Conservation (phyloP, 768 basidiomycete species). For the Suillus hirtellus region DNA sequence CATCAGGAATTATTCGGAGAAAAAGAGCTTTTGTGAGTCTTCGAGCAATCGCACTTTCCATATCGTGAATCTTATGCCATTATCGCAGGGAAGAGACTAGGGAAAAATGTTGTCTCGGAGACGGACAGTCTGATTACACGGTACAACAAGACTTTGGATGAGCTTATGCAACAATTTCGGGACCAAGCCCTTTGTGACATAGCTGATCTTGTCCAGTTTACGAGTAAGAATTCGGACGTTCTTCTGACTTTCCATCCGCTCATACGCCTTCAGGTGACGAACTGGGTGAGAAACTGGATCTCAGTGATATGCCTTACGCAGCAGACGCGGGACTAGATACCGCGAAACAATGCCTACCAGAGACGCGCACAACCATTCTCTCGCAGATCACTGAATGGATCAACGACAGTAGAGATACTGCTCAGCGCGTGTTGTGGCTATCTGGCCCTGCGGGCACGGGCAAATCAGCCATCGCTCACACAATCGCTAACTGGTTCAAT, state of each 20-base stretch:
- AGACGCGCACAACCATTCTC: constrained; percentile 17
- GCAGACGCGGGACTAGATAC: not conserved
- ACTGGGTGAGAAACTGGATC: not conserved
- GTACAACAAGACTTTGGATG: too few relatives aligned
- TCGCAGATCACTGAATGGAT: constrained; percentile 21
- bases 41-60: too few relatives aligned
- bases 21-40: too few relatives aligned
- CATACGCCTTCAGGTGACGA: not conserved
- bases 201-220: too few relatives aligned
- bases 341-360: constrained; percentile 16
- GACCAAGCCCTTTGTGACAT: too few relatives aligned
- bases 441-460: constrained; percentile 25
- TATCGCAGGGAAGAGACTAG: too few relatives aligned
- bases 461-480: constrained; percentile 30
- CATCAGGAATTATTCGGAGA: too few relatives aligned
- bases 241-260: not conserved
- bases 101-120: too few relatives aligned
- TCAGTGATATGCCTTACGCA: constrained; percentile 11
- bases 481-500: constrained; percentile 17
- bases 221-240: too few relatives aligned
- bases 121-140: too few relatives aligned
- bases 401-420: not conserved
- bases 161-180: too few relatives aligned
- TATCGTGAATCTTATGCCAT: too few relatives aligned
- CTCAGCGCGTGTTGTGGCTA: constrained; percentile 17